phyloP scores from a whole-genome alignment of 441 rosid species.

The Oxalis stricta region DNA sequence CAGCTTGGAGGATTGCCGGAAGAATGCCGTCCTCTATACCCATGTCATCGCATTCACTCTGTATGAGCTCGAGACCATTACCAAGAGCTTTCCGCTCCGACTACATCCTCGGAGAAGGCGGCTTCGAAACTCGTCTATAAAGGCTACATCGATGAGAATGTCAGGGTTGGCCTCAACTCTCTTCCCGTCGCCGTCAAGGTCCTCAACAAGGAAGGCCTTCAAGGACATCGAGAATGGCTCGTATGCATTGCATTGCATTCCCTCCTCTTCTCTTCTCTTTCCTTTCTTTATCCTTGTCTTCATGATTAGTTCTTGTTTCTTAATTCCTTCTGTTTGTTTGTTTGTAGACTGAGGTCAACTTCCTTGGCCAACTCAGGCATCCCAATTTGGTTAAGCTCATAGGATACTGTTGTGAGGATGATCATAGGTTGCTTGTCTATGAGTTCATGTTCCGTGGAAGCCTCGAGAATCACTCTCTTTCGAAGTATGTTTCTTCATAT shows the following conservation, averaged over 20 bases:
- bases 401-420: conserved; percentile 47
- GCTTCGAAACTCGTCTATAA: conserved; percentile 68
- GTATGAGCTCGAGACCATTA: conserved; percentile 87
- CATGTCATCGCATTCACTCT: conserved; percentile 78
- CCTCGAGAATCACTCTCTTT: conserved; percentile 46
- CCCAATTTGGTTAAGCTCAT: conserved; percentile 41
- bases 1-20: conserved; percentile 50
- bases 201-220: conserved; percentile 69
- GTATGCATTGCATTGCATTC: conserved; percentile 12
- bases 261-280: not conserved
- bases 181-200: conserved; percentile 72
- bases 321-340: not conserved
- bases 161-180: conserved; percentile 59
- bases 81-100: conserved; percentile 97
- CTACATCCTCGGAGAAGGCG: conserved; percentile 77
- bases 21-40: conserved; percentile 58
- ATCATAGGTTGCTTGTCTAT: conserved; percentile 39
- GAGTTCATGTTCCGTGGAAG: conserved; percentile 54
- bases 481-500: conserved; percentile 19
- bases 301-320: not conserved
- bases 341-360: conserved; percentile 8
- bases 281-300: too few species aligned
- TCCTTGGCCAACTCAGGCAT: conserved; percentile 12
- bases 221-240: conserved; percentile 86
- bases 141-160: conserved; percentile 72